Evolutionary conservation across 2,329 filamentous ascomycete genomes (phyloP).

Genomic region (Macrophomina tecta): DNA sequence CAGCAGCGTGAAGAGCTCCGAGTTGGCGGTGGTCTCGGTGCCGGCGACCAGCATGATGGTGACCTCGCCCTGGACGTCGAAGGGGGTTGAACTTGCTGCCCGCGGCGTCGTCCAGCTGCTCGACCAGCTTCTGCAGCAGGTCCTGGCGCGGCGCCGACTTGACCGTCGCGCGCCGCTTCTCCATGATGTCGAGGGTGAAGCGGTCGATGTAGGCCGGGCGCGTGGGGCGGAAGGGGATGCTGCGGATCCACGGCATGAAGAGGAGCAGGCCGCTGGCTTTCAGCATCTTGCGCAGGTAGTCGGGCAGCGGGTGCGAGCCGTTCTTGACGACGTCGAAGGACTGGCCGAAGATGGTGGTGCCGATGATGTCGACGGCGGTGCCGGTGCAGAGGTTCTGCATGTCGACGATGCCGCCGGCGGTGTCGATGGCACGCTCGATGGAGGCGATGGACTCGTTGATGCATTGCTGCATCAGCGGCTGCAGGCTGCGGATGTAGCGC

Average conservation of each 20-base stretch:
- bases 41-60: slow-evolving; percentile 8
- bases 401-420: neutral
- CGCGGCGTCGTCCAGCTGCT: neutral
- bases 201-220: slow-evolving; percentile 7
- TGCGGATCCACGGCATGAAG: slow-evolving; percentile 6
- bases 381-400: neutral
- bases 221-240: slow-evolving; percentile 2
- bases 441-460: neutral
- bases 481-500: slow-evolving; percentile 8
- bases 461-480: slow-evolving; percentile 9
- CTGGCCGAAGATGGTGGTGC: slow-evolving; percentile 19
- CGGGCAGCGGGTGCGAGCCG: neutral
- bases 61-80: slow-evolving; percentile 11
- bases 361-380: slow-evolving; percentile 16
- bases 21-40: slow-evolving; percentile 11
- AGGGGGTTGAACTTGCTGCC: neutral
- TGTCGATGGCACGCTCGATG: neutral
- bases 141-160: neutral
- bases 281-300: neutral
- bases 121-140: slow-evolving; percentile 20
- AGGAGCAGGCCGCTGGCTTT: neutral
- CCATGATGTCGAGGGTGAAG: slow-evolving; percentile 9
- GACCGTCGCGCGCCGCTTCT: neutral
- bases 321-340: slow-evolving; percentile 2
- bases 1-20: slow-evolving; percentile 1